Conservation (phyloP, 2,329 filamentous ascomycete species). For the Fusarium xylarioides region DNA sequence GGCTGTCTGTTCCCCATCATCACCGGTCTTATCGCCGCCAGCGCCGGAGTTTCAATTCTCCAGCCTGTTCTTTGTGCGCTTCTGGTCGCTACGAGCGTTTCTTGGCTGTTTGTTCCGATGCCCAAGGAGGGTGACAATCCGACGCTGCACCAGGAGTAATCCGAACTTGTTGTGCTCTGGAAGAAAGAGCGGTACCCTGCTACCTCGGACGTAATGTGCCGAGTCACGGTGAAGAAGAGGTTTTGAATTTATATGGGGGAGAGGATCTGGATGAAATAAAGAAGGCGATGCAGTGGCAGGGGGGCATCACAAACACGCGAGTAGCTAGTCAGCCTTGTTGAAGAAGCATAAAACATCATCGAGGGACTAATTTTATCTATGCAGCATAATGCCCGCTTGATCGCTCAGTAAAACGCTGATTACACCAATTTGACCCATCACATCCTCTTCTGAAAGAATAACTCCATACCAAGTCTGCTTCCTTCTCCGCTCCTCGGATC, state of each 20-base stretch:
- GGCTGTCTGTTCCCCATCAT: slow-evolving; percentile 64
- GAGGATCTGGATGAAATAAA: neutral
- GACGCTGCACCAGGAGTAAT: slow-evolving; percentile 48
- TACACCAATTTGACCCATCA: neutral
- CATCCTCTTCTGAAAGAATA: neutral
- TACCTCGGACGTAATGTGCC: neutral
- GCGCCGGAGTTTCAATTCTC: slow-evolving; percentile 56
- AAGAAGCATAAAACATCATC: neutral
- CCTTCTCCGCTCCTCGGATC: neutral
- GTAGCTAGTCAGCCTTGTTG: neutral
- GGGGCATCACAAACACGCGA: neutral
- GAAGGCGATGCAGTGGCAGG: neutral
- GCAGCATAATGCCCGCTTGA: neutral
- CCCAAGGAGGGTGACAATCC: slow-evolving; percentile 46
- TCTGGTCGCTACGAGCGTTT: slow-evolving; percentile 55
- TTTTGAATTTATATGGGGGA: neutral
- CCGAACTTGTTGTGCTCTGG: neutral
- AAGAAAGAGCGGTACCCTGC: neutral
- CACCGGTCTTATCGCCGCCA: slow-evolving; percentile 60
- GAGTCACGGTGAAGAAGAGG: neutral
- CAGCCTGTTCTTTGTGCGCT: slow-evolving; percentile 62
- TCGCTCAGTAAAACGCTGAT: neutral
- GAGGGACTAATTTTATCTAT: neutral
- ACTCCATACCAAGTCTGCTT: neutral
- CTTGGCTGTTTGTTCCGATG: slow-evolving; percentile 56